Evolutionary conservation across 192 early-diverging fungal genomes (phyloP).

Genomic region (Coemansia sp.): DNA sequence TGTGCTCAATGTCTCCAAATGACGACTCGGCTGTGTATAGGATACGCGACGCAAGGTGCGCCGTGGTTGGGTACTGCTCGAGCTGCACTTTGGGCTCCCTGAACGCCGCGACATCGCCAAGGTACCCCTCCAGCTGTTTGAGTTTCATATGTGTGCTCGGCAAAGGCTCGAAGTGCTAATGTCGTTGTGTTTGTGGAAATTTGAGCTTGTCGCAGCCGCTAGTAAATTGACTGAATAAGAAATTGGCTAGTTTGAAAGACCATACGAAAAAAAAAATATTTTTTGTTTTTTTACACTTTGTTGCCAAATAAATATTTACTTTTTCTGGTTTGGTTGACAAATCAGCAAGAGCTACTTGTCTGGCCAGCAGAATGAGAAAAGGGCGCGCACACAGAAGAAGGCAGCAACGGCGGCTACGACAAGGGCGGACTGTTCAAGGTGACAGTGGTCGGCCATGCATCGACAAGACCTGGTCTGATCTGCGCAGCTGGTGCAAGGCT

Average conservation of each 20-base stretch:
- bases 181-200: too few relatives aligned
- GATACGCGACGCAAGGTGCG: constrained; percentile 74
- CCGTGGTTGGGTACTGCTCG: constrained; percentile 78
- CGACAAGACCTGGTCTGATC: constrained; percentile 23
- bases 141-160: constrained; percentile 61
- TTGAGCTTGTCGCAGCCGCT: too few relatives aligned
- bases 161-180: neutral
- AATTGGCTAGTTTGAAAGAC: too few relatives aligned
- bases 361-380: constrained; percentile 14
- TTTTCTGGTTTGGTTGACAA: neutral
- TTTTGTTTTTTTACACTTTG: neutral
- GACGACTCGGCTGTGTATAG: constrained; percentile 72
- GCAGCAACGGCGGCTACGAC: constrained; percentile 12
- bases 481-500: constrained; percentile 40
- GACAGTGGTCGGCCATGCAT: constrained; percentile 13
- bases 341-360: neutral
- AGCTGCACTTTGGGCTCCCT: constrained; percentile 69
- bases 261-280: too few relatives aligned
- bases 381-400: constrained; percentile 32
- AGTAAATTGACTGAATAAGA: too few relatives aligned
- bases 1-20: constrained; percentile 72
- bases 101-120: constrained; percentile 66
- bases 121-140: constrained; percentile 68
- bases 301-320: too few relatives aligned
- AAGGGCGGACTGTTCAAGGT: too few relatives aligned